Evolutionary conservation across 2,329 filamentous ascomycete genomes (phyloP), one percentile per base, ranked within the genome.

Genomic region (Cadophora sp.): DNA sequence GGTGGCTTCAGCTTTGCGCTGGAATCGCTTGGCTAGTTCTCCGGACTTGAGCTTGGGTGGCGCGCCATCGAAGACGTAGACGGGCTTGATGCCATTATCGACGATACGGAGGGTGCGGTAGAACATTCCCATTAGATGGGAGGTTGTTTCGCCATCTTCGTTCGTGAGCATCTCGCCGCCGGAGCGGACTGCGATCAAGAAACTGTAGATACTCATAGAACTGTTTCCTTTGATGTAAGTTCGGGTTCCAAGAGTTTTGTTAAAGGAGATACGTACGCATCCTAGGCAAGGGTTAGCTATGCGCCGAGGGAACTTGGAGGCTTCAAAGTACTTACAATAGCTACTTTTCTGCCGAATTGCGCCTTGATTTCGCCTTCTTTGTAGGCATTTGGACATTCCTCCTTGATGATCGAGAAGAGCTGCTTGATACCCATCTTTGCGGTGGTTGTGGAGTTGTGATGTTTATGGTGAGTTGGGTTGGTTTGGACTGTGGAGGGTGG

Each of bases 201-300:
- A 99, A 80, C 93, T 97, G 85, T 99, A 99, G 76, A 99, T 94
- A 81, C 93, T 97, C 96, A 99, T 99, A 58, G 96, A 99, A 55
- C 90, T 92, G 75, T 22, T 58, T 41, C 3, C 8, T 33, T 50
- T 9, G 55, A 20, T n/a, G 71, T 80, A 66, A 41, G 24, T 36
- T 62, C 1, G 9, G 4, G 41, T 7, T 30, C 27, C 18, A 14
- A 16, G 14, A 20, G 8, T 22, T 20, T 27, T 53, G 13, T 9
- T 11, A 45, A 41, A 22, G 41, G 48, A 8, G 3, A 20, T 43
- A 55, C 68, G 24, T 83, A 87, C 84, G 86, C 86, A 83, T 89
- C 86, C 86, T 89, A 67, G n/a, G 68, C 50, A 36, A 33, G 20
- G 27, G 58, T 77, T 55, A 73, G 69, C 66, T 30, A 62, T 58